Conservation (phyloP, 495 filamentous ascomycete species). For the Bryoglossum gracile region DNA sequence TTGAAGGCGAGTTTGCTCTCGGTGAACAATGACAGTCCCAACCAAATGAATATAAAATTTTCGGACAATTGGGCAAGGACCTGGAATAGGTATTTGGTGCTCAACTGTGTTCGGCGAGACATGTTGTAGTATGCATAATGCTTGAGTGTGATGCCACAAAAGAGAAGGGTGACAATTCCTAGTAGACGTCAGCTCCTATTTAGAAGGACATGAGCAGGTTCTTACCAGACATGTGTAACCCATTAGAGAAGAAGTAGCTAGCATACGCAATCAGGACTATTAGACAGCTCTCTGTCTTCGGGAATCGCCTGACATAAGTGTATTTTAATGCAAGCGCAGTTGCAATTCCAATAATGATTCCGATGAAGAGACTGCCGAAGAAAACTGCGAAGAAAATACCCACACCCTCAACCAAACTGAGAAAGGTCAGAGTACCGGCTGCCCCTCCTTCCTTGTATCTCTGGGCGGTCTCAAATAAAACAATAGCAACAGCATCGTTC, state of each 20-base stretch:
- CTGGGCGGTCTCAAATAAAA: constrained; percentile 95
- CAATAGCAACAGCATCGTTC: constrained; percentile 97
- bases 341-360: constrained; percentile 74
- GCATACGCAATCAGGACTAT: constrained; percentile 91
- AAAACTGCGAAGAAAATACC: constrained; percentile 94
- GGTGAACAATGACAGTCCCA: constrained; percentile 89
- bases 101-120: constrained; percentile 94
- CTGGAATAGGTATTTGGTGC: constrained; percentile 96
- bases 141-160: constrained; percentile 96
- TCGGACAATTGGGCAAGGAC: constrained; percentile 91
- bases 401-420: constrained; percentile 79
- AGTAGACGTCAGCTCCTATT: constrained; percentile 15
- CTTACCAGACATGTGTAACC: constrained; percentile 87
- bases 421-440: constrained; percentile 55
- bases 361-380: constrained; percentile 87
- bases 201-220: constrained; percentile 1
- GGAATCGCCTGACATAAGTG: constrained; percentile 82
- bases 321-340: constrained; percentile 88
- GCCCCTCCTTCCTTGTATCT: constrained; percentile 57
- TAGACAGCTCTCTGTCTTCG: constrained; percentile 93
- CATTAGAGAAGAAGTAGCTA: constrained; percentile 95
- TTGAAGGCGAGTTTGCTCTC: constrained; percentile 82
- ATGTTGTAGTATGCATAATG: constrained; percentile 99
- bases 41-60: constrained; percentile 99
- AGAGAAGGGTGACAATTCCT: constrained; percentile 95